These are phyloP conservation scores for Aspergillus conjunctus DNA, from an alignment of 495 filamentous ascomycete species.

Conservation along the genomic window DNA sequence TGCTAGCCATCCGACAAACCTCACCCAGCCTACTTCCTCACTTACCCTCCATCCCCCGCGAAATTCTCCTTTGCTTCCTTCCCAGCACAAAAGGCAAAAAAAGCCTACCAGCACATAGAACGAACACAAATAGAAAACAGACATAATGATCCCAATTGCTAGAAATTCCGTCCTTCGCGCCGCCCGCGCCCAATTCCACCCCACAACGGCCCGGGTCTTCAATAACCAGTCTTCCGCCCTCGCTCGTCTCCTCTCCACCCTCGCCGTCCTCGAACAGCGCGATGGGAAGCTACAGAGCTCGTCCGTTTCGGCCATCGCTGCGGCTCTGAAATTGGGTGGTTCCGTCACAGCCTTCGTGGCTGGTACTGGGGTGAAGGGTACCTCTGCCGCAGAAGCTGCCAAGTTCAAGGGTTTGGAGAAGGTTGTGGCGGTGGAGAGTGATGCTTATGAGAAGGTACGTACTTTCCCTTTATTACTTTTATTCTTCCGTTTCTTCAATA, in stretches of 20 bases:
- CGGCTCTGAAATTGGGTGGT: slow-evolving; percentile 84
- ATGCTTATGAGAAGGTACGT: slow-evolving; percentile 86
- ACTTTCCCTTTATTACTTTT: neutral
- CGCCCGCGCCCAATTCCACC: slow-evolving; percentile 46
- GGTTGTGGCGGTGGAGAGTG: slow-evolving; percentile 84
- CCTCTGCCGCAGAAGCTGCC: slow-evolving; percentile 81
- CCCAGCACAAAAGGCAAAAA: neutral
- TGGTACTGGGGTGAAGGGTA: slow-evolving; percentile 70
- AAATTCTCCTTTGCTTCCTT: slow-evolving; percentile 1
- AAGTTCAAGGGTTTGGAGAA: slow-evolving; percentile 91
- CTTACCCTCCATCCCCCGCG: neutral
- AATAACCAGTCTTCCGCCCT: slow-evolving; percentile 48
- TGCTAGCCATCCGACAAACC: slow-evolving; percentile 30
- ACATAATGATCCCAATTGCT: slow-evolving; percentile 45
- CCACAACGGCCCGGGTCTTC: slow-evolving; percentile 20
- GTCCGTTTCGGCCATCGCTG: slow-evolving; percentile 83
- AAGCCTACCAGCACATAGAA: neutral
- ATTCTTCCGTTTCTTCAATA: too few relatives aligned
- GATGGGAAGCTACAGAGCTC: slow-evolving; percentile 82
- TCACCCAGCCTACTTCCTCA: slow-evolving; percentile 28
- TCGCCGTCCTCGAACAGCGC: slow-evolving; percentile 90
- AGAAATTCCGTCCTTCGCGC: slow-evolving; percentile 52
- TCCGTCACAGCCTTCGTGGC: slow-evolving; percentile 85
- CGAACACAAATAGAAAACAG: slow-evolving; percentile 1
- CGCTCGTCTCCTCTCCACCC: slow-evolving; percentile 77